Percentiles rank a stretch among this genome's conserved stretches.
Conservation (phyloP, 768 basidiomycete species). For the Pisolithus tinctorius region DNA sequence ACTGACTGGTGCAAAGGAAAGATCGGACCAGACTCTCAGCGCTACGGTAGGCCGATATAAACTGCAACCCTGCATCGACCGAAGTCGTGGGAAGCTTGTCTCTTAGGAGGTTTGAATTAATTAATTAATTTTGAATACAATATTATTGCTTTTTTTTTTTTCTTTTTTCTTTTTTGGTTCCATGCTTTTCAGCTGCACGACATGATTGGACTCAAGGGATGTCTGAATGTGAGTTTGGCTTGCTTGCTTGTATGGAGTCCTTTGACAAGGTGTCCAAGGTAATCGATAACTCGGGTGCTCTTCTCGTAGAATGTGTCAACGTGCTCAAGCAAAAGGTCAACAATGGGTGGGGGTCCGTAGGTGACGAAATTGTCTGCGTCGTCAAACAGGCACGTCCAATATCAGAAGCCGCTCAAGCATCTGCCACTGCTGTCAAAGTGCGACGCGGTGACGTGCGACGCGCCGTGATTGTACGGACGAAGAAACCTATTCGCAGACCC, state of each 20-base stretch:
- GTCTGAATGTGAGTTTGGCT: constrained; percentile 61
- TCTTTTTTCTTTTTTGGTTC: no score
- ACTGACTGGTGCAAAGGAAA: constrained; percentile 5
- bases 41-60: not conserved
- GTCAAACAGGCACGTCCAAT: constrained; percentile 87
- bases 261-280: constrained; percentile 42
- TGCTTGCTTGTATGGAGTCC: not conserved
- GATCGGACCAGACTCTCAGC: not conserved
- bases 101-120: not conserved
- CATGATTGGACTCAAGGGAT: constrained; percentile 96
- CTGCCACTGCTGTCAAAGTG: constrained; percentile 82
- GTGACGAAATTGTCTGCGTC: constrained; percentile 95
- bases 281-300: constrained; percentile 96
- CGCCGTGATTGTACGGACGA: constrained; percentile 92
- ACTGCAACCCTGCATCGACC: not conserved
- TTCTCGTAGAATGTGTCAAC: constrained; percentile 94
- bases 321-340: constrained; percentile 94
- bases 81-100: constrained; percentile 18
- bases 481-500: constrained; percentile 75
- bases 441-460: constrained; percentile 91
- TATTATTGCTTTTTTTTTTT: not conserved
- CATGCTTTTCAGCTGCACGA: not conserved
- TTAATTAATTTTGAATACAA: not conserved
- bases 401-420: constrained; percentile 55
- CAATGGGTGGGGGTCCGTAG: constrained; percentile 88